Evolutionary conservation across 2,329 filamentous ascomycete genomes (phyloP), one percentile per base, ranked within the genome.

Genomic region (Coleophoma eucalyptorum): DNA sequence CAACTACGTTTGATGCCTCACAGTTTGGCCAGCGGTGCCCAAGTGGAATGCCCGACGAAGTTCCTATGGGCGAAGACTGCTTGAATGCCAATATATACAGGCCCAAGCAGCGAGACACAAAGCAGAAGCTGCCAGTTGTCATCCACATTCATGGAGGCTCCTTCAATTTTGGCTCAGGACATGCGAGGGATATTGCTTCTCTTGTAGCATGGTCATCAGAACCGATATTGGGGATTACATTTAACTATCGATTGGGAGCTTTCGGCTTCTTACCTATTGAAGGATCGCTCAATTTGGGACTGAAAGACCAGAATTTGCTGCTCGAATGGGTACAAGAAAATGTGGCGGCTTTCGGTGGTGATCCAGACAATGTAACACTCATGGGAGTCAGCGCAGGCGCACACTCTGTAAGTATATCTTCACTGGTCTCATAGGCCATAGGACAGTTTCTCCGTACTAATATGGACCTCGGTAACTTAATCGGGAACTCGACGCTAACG

Each of bases 201-300:
- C 82, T 87, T 67, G 76, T 84, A 13, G 72, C 77, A 15, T 84
- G 77, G 68, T 67, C 75, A 3, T 65, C 67, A 18, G 61, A 68
- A 44, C 75, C 76, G 12, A 67, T 86, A 43, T 68, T 86, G 19
- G 78, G 71, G 45, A 74, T 84, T 48, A 77, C 73, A 63, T 76
- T 84, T 61, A 79, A 78, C 66, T 81, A 87, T 64, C 75, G 85
- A 7, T 75, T 87, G 40, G 81, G 81, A 5, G 77, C 79, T 2
- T 70, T 89, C 60, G 87, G 87, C 0, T 90, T 91, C 67, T 65
- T 88, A 44, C 76, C 79, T 19, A 74, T 74, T 33, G 76, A 76
- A 47, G 83, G 80, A 0, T 57, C 79, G 37, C 68, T 85, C 48
- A 90, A 90, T 58, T 66, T 85, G 18, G 86, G 86, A 1, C 67